phyloP scores from a whole-genome alignment of 176 grass and related monocot species.

The sorghum (Sorghum bicolor) region DNA sequence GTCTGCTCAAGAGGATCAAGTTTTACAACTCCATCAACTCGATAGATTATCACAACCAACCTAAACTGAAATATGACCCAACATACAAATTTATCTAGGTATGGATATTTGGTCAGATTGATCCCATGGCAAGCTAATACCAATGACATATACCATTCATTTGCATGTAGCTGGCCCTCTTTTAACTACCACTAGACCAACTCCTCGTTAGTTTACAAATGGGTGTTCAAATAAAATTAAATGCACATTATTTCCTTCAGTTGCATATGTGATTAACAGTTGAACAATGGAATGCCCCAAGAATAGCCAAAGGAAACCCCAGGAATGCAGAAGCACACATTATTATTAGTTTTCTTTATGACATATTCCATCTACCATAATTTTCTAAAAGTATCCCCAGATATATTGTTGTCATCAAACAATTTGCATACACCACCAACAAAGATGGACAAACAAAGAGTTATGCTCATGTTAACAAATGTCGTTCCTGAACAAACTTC shows the following conservation, averaged over 20 bases:
- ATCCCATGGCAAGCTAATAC: slow-evolving; percentile 45
- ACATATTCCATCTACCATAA: not conserved
- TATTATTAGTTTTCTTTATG: not conserved
- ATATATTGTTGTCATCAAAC: not conserved
- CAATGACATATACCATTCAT: slow-evolving; percentile 3
- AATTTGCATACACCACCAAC: not conserved
- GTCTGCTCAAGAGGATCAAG: not conserved
- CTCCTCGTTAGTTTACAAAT: slow-evolving; percentile 20
- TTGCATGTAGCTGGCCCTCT: slow-evolving; percentile 24
- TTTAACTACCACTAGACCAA: slow-evolving; percentile 35
- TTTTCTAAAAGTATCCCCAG: not conserved
- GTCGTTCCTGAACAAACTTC: slow-evolving; percentile 4
- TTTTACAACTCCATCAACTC: slow-evolving; percentile 10
- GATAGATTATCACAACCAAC: not conserved
- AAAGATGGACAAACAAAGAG: slow-evolving; percentile 2
- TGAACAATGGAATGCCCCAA: slow-evolving; percentile 12
- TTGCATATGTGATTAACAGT: slow-evolving; percentile 6
- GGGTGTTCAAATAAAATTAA: slow-evolving; percentile 17
- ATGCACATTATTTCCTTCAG: slow-evolving; percentile 15
- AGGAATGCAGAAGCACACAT: not conserved
- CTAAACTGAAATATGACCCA: not conserved
- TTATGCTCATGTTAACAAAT: not conserved
- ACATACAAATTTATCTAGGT: slow-evolving; percentile 24
- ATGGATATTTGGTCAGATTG: slow-evolving; percentile 26
- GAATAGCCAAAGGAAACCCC: not conserved